Percentiles rank a stretch among this genome's conserved stretches.
Conservation (phyloP, 179 eudicot genomes). For the Carnegiea gigantea region DNA sequence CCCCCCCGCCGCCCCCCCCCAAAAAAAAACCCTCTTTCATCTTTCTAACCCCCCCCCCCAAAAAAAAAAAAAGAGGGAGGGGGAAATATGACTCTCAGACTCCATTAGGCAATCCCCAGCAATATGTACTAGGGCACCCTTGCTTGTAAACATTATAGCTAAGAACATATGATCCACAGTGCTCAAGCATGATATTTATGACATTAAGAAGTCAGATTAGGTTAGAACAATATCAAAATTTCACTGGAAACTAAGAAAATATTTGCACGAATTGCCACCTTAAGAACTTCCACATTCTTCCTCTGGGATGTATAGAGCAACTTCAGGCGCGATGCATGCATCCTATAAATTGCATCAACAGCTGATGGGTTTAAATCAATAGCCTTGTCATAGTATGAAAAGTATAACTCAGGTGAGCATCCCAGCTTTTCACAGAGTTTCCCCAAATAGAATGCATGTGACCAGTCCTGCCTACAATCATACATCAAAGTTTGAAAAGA, state of each 20-base stretch:
- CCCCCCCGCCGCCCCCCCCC: no score
- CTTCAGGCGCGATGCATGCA: slow-evolving; percentile 99
- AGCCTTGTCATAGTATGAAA: slow-evolving; percentile 79
- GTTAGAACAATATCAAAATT: not conserved
- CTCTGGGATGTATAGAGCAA: slow-evolving; percentile 68
- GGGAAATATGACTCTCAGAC: no score
- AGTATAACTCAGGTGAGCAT: slow-evolving; percentile 56
- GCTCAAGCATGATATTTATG: not conserved
- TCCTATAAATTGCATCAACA: slow-evolving; percentile 92
- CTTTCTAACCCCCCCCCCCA: no score
- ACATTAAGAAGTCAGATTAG: not conserved
- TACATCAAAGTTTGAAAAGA: slow-evolving; percentile 12
- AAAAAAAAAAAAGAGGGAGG: not conserved
- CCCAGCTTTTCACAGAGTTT: slow-evolving; percentile 91
- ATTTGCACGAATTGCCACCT: slow-evolving; percentile 47
- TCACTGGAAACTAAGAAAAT: not conserved
- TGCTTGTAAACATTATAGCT: not conserved
- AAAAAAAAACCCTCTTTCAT: no score
- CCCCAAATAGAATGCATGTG: slow-evolving; percentile 86
- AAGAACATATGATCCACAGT: not conserved
- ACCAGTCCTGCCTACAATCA: slow-evolving; percentile 88
- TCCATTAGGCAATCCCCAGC: no score
- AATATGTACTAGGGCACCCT: not conserved
- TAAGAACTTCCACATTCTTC: slow-evolving; percentile 61
- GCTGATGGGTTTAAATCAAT: slow-evolving; percentile 81